phyloP scores from a whole-genome alignment of 148 eudicot species.

The Amaranthus hypochondriacus region DNA sequence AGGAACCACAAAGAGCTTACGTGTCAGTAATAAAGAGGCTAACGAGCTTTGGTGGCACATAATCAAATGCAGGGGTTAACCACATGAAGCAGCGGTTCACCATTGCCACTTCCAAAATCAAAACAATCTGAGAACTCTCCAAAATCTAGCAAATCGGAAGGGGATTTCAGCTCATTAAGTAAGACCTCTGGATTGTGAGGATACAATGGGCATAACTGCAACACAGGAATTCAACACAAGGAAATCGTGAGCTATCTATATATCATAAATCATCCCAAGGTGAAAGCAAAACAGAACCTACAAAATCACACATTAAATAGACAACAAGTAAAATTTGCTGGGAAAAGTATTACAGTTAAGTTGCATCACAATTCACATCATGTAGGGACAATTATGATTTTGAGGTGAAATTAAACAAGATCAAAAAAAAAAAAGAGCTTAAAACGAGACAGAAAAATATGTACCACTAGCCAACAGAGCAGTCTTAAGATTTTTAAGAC shows the following conservation, averaged over 20 bases:
- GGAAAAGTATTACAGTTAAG: neutral
- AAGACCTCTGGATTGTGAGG: slow-evolving; percentile 98
- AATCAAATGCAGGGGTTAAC: slow-evolving; percentile 98
- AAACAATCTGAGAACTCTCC: slow-evolving; percentile 97
- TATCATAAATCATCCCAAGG: neutral
- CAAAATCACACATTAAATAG: neutral
- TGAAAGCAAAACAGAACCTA: neutral
- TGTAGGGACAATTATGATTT: neutral
- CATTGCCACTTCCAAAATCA: slow-evolving; percentile 78
- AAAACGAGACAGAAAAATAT: neutral
- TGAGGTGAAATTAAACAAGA: neutral
- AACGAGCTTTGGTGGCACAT: slow-evolving; percentile 94
- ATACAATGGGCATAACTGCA: slow-evolving; percentile 90
- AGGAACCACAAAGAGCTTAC: slow-evolving; percentile 43
- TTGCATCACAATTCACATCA: neutral
- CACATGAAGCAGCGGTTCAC: slow-evolving; percentile 86
- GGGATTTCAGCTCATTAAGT: slow-evolving; percentile 90
- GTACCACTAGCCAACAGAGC: neutral
- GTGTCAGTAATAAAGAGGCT: slow-evolving; percentile 92
- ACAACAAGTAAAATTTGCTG: neutral
- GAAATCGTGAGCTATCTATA: neutral
- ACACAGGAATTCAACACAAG: slow-evolving; percentile 17
- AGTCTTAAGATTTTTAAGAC: neutral
- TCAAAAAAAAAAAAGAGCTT: neutral
- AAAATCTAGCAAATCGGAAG: slow-evolving; percentile 90